Base-by-base conservation (phyloP, 2,329 filamentous ascomycete genomes). In the Talaromyces sp. region DNA sequence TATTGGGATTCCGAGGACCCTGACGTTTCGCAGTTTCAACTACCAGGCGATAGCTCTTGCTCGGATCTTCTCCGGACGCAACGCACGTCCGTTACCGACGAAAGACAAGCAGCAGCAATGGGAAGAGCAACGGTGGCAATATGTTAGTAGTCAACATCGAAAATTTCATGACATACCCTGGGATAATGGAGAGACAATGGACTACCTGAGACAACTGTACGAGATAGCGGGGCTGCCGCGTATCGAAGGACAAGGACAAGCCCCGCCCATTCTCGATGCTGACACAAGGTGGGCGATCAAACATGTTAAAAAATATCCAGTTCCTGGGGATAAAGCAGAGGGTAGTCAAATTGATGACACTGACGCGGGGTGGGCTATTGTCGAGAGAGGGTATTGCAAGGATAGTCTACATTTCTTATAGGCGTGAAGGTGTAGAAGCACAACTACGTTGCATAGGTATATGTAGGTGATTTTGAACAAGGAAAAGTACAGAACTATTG, bases 21-120 rank as follows among this genome's bases (percentile, higher is more conserved):
- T 88, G 38, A 87, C 85, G 0, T 87, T 88, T 72, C 86, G 84
- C 67, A 80, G 87, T 43, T 87, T 86, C 62, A 86, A 88, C 71
- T 87, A 84, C 82, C 85, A 88, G 67, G 84, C 84, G 17, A 84
- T 87, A 1, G 77, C 83, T 2, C 82, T 81, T 0, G 84, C 85
- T 1, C 74, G 84, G 0, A 69, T 86, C 1, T 76, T 87, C 0
- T 80, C 85, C 0, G 82, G 83, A 0, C 75, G 83, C 1, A 79
- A 79, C 0, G 71, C 63, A 0, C 54, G 27, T 1, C 50, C 60
- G 4, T 70, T 86, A 1, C 85, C 85, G 0, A 62, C 78, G 0
- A 43, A 71, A 0, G 73, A 74, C 19, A 81, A 81, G 57, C 82
- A 84, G 75, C 65, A 71, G 19, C 66, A 65, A 13, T 88, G 85